Percentiles rank a stretch among this genome's conserved stretches.
Conservation (phyloP, 1,139 yeast genomes). For the Saccharomyces pastorianus region DNA sequence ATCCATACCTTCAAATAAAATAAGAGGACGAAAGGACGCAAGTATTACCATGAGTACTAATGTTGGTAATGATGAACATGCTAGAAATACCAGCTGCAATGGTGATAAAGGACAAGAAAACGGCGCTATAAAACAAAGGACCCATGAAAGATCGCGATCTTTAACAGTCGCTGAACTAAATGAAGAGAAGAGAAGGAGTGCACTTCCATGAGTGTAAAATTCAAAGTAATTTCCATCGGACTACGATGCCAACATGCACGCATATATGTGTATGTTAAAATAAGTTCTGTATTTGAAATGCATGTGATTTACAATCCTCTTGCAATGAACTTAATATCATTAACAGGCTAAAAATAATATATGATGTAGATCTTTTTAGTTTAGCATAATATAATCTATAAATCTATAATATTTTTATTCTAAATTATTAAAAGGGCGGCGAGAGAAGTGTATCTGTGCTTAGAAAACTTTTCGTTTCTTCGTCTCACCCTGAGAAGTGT, state of each 20-base stretch:
- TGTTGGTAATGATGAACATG: background rate
- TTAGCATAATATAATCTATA: background rate
- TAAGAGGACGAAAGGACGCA: background rate
- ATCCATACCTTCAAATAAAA: conserved; percentile 1
- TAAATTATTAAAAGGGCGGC: background rate
- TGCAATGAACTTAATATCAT: background rate
- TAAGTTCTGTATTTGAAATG: background rate
- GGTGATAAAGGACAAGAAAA: background rate
- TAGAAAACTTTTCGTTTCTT: background rate
- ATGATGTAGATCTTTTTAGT: background rate
- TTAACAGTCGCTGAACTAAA: background rate
- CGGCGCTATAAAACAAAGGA: background rate
- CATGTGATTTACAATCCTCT: background rate
- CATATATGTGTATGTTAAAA: background rate
- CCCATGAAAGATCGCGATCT: background rate
- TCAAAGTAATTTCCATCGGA: background rate
- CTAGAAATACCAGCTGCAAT: background rate
- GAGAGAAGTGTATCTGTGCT: background rate
- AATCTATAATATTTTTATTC: background rate
- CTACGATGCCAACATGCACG: background rate
- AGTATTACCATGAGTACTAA: background rate
- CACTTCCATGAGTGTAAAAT: background rate
- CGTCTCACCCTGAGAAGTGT: background rate
- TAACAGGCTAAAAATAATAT: background rate
- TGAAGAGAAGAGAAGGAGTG: background rate